These are phyloP conservation scores for Cladosporium oxysporum DNA, from an alignment of 2,329 filamentous ascomycete species.

Conservation along the genomic window DNA sequence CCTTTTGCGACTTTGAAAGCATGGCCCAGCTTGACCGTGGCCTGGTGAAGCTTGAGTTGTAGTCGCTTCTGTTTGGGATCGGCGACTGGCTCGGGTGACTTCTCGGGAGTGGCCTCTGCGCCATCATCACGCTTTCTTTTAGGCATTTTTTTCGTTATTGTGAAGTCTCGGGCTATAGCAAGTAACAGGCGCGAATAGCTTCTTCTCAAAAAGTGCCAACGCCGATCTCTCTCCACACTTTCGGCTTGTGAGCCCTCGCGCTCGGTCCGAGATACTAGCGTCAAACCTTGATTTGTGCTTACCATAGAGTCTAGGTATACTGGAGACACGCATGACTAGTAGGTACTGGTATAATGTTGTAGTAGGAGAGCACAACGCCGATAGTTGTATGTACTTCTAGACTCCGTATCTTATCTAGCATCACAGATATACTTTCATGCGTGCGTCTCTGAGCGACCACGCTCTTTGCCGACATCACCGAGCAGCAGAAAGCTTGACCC, in stretches of 20 bases:
- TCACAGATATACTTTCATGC: not conserved
- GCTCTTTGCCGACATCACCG: not conserved
- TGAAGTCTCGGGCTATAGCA: not conserved
- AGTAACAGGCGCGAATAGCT: slow-evolving; percentile 8
- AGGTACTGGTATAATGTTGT: too few relatives aligned
- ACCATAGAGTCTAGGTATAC: too few relatives aligned
- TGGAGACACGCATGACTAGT: too few relatives aligned
- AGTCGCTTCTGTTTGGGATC: slow-evolving; percentile 45
- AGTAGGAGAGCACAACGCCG: too few relatives aligned
- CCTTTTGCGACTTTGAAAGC: slow-evolving; percentile 73
- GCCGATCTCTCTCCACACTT: slow-evolving; percentile 10
- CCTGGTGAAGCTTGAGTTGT: slow-evolving; percentile 54
- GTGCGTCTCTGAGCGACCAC: not conserved
- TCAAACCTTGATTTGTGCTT: not conserved
- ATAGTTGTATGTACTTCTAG: too few relatives aligned
- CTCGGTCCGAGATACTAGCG: slow-evolving; percentile 4
- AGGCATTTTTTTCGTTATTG: slow-evolving; percentile 26
- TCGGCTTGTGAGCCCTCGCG: slow-evolving; percentile 3
- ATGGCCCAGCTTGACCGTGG: slow-evolving; percentile 62
- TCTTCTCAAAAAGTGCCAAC: slow-evolving; percentile 13
- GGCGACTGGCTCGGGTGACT: slow-evolving; percentile 21
- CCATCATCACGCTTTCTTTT: slow-evolving; percentile 35
- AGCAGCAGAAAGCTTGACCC: not conserved
- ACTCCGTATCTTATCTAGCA: not conserved
- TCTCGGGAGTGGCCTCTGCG: slow-evolving; percentile 21